Base-by-base conservation (phyloP, 768 basidiomycete species). In the Lyophyllum atratum region DNA sequence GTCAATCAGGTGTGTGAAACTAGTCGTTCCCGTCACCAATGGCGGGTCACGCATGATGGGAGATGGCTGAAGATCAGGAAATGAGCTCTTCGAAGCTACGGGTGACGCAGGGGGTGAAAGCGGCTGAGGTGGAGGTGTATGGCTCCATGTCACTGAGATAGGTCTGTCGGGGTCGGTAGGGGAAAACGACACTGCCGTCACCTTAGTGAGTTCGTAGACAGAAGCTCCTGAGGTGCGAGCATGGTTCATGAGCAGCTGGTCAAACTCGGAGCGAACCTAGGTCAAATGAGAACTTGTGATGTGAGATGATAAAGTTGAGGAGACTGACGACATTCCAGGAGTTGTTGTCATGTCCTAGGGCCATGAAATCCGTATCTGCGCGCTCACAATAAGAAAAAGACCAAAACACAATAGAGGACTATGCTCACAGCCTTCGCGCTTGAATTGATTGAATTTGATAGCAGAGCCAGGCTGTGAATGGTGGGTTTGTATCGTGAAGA, bases 1-100 rank as follows among this genome's bases (percentile, higher is more conserved):
- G 66, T 92, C 90, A 21, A 92, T 79, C 24, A 92, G 68, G 62
- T 86, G 84, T 43, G 83, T 80, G 55, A 91, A 92, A 1, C 76
- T 74, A 15, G 86, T 88, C 25, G 76, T 76, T 10, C 85, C 82
- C 9, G 73, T 74, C 33, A 76, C 61, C 8, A 59, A 51, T 3
- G 52, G 42, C 1, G 68, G 47, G 14, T 63, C 33, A 21, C 53
- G 26, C 31, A 55, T 40, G 54, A 54, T 61, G 48, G 40, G 47
- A 37, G 49, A 40, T 54, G 42, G 55, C 37, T 52, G n/a, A 59
- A 54, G 37, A 55, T 64, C 49, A 54, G 60, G 33, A 68, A 66
- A 57, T 4, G 68, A 62, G 49, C 73, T 70, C 1, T 58, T 70
- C 10, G 69, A 69, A 22, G 64, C 61, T 2, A 63, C 70, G 1